Conservation (phyloP, 2,329 filamentous ascomycete genomes). For the Grosmannia huntii region DNA sequence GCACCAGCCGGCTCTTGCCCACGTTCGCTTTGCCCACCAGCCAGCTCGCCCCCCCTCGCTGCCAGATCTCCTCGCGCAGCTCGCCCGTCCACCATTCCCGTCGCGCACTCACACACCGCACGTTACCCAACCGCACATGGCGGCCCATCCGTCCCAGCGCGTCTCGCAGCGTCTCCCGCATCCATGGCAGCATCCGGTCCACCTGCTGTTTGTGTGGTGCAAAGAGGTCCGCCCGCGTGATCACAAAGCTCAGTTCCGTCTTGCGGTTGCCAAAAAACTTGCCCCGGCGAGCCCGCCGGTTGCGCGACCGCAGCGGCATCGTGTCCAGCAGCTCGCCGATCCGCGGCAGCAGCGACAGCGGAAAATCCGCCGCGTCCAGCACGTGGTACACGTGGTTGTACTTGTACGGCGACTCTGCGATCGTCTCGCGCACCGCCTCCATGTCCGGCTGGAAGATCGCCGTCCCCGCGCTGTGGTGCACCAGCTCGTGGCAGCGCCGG, state of each 20-base stretch:
- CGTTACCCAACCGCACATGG: conserved; percentile 73
- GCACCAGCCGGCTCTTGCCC: conserved; percentile 86
- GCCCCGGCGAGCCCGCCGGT: conserved; percentile 58
- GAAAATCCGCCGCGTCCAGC: conserved; percentile 90
- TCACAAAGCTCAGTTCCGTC: conserved; percentile 77
- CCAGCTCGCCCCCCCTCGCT: conserved; percentile 78
- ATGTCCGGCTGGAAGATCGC: conserved; percentile 73
- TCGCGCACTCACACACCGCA: conserved; percentile 75
- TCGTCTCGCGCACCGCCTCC: conserved; percentile 67
- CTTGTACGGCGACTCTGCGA: conserved; percentile 78
- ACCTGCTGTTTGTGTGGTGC: conserved; percentile 75
- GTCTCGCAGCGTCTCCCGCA: conserved; percentile 64
- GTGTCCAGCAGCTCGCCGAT: conserved; percentile 59
- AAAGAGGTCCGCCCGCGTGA: conserved; percentile 77
- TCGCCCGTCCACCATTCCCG: conserved; percentile 82
- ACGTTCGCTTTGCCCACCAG: conserved; percentile 98
- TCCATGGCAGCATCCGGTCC: conserved; percentile 73
- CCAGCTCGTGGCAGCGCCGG: conserved; percentile 72
- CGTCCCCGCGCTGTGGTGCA: conserved; percentile 59
- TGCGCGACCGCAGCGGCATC: conserved; percentile 63
- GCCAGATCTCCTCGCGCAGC: conserved; percentile 75
- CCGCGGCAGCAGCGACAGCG: conserved; percentile 76
- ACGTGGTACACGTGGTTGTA: conserved; percentile 94
- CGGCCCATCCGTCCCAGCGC: conserved; percentile 55
- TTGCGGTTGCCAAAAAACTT: conserved; percentile 55